These are phyloP conservation scores for Clarireedia paspali DNA, from an alignment of 2,329 filamentous ascomycete species.

Conservation along the genomic window DNA sequence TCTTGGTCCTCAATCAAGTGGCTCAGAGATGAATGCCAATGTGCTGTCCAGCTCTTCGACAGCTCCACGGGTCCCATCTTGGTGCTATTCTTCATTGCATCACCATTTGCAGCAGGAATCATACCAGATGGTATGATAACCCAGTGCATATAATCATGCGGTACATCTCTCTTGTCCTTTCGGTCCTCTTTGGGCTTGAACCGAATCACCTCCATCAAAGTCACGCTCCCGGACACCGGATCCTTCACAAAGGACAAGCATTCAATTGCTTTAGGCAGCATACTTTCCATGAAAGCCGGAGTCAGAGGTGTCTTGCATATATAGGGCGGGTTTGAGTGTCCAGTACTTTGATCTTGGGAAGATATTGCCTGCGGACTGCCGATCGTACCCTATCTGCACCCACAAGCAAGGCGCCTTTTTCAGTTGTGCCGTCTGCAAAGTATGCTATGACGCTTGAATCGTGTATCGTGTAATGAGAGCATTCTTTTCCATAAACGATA, in stretches of 20 bases:
- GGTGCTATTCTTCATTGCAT: not conserved
- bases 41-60: not conserved
- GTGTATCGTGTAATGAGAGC: slow-evolving; percentile 17
- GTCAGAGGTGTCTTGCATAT: slow-evolving; percentile 34
- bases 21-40: too few species aligned
- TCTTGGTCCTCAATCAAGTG: too few species aligned
- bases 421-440: slow-evolving; percentile 31
- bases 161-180: slow-evolving; percentile 10
- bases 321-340: slow-evolving; percentile 33
- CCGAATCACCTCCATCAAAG: slow-evolving; percentile 16
- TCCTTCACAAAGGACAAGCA: slow-evolving; percentile 23
- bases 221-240: slow-evolving; percentile 5
- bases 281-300: slow-evolving; percentile 15
- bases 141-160: slow-evolving; percentile 32
- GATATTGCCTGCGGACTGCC: slow-evolving; percentile 30
- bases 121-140: slow-evolving; percentile 19
- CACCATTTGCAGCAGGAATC: not conserved
- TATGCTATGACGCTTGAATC: slow-evolving; percentile 19
- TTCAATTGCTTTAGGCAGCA: slow-evolving; percentile 15
- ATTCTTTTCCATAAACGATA: slow-evolving; percentile 29
- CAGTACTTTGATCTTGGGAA: slow-evolving; percentile 30
- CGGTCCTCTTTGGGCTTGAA: slow-evolving; percentile 14
- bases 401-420: slow-evolving; percentile 30
- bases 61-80: not conserved
- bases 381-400: slow-evolving; percentile 35